phyloP scores from a whole-genome alignment of 108 stramenopile species.

The Pseudonitzschia delicatissima region DNA sequence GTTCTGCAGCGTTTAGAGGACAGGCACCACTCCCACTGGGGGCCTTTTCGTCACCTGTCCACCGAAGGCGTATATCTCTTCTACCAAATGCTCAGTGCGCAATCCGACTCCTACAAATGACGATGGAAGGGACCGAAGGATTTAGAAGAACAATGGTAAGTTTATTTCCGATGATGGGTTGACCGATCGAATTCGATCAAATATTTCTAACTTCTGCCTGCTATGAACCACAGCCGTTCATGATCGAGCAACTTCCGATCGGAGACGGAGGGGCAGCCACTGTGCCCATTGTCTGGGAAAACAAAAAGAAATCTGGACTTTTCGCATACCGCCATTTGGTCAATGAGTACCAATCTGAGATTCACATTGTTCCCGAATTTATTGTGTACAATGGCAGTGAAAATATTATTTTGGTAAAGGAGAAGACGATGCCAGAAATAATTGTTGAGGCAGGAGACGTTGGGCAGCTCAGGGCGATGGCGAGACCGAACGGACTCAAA shows the following conservation, averaged over 20 bases:
- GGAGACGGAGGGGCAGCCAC: slow-evolving; percentile 71
- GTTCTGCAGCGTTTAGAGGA: neutral
- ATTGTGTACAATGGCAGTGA: slow-evolving; percentile 77
- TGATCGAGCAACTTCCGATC: slow-evolving; percentile 64
- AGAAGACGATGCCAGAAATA: slow-evolving; percentile 21
- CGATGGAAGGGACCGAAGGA: slow-evolving; percentile 74
- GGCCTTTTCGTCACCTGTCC: slow-evolving; percentile 59
- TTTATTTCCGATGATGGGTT: neutral
- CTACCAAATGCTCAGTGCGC: slow-evolving; percentile 50
- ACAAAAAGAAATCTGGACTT: slow-evolving; percentile 52
- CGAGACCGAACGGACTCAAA: slow-evolving; percentile 19
- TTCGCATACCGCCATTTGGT: slow-evolving; percentile 74
- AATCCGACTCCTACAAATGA: slow-evolving; percentile 63
- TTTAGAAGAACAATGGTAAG: slow-evolving; percentile 44
- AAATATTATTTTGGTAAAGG: slow-evolving; percentile 36
- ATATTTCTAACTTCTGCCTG: neutral
- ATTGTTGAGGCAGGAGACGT: slow-evolving; percentile 35
- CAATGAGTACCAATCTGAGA: slow-evolving; percentile 59
- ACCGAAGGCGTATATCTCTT: slow-evolving; percentile 57
- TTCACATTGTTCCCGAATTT: slow-evolving; percentile 84
- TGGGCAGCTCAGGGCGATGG: slow-evolving; percentile 13
- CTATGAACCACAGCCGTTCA: slow-evolving; percentile 39
- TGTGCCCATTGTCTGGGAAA: slow-evolving; percentile 71
- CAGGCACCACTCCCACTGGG: slow-evolving; percentile 42
- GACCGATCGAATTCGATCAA: neutral